phyloP scores from a whole-genome alignment of 208 protist species.

The Crithidia thermophila region DNA sequence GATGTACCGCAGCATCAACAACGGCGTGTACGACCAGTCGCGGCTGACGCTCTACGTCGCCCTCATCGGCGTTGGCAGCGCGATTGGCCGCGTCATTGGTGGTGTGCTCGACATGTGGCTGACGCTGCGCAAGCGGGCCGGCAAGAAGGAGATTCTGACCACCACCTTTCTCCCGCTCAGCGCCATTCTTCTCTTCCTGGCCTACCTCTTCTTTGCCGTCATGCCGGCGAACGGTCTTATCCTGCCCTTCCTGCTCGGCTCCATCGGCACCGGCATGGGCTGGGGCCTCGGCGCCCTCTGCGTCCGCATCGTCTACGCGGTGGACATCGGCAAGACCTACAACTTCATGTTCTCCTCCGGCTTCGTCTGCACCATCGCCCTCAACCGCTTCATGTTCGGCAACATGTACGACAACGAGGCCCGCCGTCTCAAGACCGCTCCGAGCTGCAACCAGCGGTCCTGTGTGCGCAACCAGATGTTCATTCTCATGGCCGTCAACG shows the following conservation, averaged over 20 bases:
- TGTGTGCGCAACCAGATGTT: conserved; percentile 72
- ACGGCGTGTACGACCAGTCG: conserved; percentile 38
- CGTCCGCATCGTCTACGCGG: conserved; percentile 69
- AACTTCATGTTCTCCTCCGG: conserved; percentile 78
- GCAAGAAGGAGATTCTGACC: conserved; percentile 40
- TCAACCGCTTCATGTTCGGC: conserved; percentile 88
- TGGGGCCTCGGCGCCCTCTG: conserved; percentile 61
- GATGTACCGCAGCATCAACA: conserved; percentile 70
- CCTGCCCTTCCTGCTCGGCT: conserved; percentile 62
- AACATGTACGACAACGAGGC: conserved; percentile 70
- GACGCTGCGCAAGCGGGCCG: conserved; percentile 24
- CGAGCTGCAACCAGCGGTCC: conserved; percentile 44
- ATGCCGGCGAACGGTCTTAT: conserved; percentile 52
- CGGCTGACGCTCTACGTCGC: conserved; percentile 59
- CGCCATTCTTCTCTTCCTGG: conserved; percentile 36
- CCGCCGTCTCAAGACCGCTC: conserved; percentile 22
- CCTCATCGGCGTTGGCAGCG: conserved; percentile 73
- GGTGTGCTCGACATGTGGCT: conserved; percentile 68
- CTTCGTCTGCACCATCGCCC: conserved; percentile 64
- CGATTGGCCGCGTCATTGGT: conserved; percentile 58
- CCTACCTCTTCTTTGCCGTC: conserved; percentile 64
- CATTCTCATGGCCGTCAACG: conserved; percentile 77
- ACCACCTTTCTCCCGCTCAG: conserved; percentile 58
- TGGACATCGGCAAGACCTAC: conserved; percentile 85
- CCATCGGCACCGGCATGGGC: conserved; percentile 64